Percentiles rank a stretch among this genome's conserved stretches.
These are phyloP conservation scores for Barnettozyma populi DNA, from an alignment of 805 yeast species.

Conservation along the genomic window DNA sequence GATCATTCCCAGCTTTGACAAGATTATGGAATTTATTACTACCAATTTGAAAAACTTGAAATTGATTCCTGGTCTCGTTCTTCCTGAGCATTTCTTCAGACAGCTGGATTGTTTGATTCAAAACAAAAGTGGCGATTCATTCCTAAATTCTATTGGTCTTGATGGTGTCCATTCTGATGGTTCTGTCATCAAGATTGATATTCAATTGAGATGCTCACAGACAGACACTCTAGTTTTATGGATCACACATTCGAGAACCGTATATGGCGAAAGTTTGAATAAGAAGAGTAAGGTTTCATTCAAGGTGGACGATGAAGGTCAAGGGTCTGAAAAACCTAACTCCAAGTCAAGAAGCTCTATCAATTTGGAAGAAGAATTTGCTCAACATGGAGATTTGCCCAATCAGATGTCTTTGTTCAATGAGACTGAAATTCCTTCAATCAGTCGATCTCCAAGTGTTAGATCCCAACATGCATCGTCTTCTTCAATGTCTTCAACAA, in stretches of 20 bases:
- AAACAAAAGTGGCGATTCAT: conserved; percentile 39
- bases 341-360: not conserved
- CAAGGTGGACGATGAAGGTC: conserved; percentile 8
- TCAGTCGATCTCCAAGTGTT: conserved; percentile 24
- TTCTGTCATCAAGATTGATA: conserved; percentile 56
- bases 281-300: conserved; percentile 13
- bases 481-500: conserved; percentile 13
- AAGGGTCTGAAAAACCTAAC: not conserved
- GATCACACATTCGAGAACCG: conserved; percentile 74
- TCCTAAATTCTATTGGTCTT: conserved; percentile 63
- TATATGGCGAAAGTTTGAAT: conserved; percentile 17
- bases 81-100: conserved; percentile 90
- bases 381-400: conserved; percentile 31
- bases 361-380: conserved; percentile 25
- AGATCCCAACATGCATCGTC: conserved; percentile 20
- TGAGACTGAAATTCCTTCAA: conserved; percentile 30
- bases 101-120: conserved; percentile 38
- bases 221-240: conserved; percentile 61
- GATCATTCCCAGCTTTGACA: conserved; percentile 59
- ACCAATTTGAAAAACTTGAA: conserved; percentile 35
- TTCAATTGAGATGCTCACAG: conserved; percentile 70
- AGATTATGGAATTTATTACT: conserved; percentile 28
- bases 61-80: conserved; percentile 61
- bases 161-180: conserved; percentile 72
- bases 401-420: conserved; percentile 36